Evolutionary conservation across 2,329 filamentous ascomycete species (phyloP), one percentile per base, ranked within the genome.

Genomic region (Colletotrichum orchidophilum): DNA sequence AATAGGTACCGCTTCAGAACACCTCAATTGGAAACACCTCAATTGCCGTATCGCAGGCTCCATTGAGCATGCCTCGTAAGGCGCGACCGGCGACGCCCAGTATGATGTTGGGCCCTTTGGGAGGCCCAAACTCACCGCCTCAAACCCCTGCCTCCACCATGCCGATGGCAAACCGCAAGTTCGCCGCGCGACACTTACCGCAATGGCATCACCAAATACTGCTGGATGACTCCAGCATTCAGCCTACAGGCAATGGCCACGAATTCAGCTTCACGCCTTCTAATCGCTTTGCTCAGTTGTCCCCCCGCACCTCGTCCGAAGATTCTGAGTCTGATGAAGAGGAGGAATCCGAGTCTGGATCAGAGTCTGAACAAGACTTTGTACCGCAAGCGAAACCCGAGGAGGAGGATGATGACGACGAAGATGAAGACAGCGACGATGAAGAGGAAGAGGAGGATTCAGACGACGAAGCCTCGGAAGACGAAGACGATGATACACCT

Each of bases 101-200:
- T 70, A 79, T 85, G 74, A 81, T 81, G 73, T 74, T 80, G 66
- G 75, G 73, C 67, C 77, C 77, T 68, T 78, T 80, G 13, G 65
- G 74, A 74, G 80, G 82, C 67, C 84, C 83, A 63, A 82, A 84
- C 66, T 87, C 85, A 75, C 85, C 85, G 73, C 85, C 85, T 50
- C 83, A 84, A 60, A 86, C 84, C 50, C 85, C 85, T 62, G 84
- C 82, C 50, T 78, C 80, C 42, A 63, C 76, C 61, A 80, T 80
- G 65, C 80, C 81, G 66, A 76, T 77, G 33, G 76, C 79, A 70
- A 74, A 77, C 61, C 80, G 79, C 74, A 81, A 80, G 55, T 70
- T 72, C 77, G 78, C 68, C 71, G 76, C 77, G 54, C 77, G 76
- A 15, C 77, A 77, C 72, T 75, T 79, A 75, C 76, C 79, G 67